Conservation (phyloP, 805 yeast genomes). For the Candida michaelii region DNA sequence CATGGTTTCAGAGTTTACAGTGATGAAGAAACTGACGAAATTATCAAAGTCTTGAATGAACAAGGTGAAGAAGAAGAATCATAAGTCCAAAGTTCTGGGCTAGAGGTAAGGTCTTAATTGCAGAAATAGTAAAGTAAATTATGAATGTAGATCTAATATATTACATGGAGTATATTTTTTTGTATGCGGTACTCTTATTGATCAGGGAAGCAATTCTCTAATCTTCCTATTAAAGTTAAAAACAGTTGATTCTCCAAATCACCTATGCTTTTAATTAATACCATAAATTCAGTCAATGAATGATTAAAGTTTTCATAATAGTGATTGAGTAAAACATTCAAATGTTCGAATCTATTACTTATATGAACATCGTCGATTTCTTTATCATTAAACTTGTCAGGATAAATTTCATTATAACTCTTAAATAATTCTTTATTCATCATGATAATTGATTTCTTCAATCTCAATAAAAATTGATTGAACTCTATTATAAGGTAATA, state of each 20-base stretch:
- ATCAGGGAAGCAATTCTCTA: slow-evolving; percentile 39
- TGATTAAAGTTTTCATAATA: slow-evolving; percentile 46
- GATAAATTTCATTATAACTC: slow-evolving; percentile 31
- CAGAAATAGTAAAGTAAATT: neutral
- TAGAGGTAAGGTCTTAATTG: neutral
- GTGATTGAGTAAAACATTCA: slow-evolving; percentile 41
- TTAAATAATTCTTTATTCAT: slow-evolving; percentile 48
- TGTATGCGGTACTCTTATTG: no score
- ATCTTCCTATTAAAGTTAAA: slow-evolving; percentile 41
- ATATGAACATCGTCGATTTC: slow-evolving; percentile 41
- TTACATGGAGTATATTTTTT: neutral
- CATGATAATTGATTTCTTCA: slow-evolving; percentile 53
- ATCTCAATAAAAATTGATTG: slow-evolving; percentile 49
- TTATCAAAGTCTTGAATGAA: slow-evolving; percentile 74
- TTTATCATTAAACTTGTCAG: slow-evolving; percentile 38
- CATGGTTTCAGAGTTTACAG: slow-evolving; percentile 83
- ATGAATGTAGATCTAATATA: slow-evolving; percentile 3
- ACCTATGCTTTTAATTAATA: slow-evolving; percentile 47
- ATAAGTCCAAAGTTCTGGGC: neutral
- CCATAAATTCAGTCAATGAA: slow-evolving; percentile 45
- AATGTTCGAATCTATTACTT: slow-evolving; percentile 36
- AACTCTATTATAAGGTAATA: slow-evolving; percentile 48
- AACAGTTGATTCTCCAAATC: slow-evolving; percentile 50
- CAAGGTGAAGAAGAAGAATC: slow-evolving; percentile 31
- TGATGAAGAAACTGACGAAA: slow-evolving; percentile 78